Evolutionary conservation across 2,329 filamentous ascomycete species (phyloP), one percentile per base, ranked within the genome.

Genomic region (Aspergillus vadensis): DNA sequence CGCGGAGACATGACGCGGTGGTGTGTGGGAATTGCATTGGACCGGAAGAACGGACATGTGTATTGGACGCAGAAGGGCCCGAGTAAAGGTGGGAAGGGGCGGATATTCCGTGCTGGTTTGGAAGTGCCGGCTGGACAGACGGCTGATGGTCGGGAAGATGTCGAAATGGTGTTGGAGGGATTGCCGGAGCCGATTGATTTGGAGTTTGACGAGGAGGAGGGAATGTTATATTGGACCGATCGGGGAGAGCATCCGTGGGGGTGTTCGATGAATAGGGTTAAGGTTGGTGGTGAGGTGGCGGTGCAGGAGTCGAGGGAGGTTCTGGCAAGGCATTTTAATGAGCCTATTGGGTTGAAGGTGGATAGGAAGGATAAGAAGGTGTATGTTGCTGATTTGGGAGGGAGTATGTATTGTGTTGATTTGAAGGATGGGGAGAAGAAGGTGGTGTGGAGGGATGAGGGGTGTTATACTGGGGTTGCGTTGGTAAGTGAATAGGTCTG

Each of bases 41-140:
- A 70, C 0, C 71, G 72, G 1, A 77, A 78, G 14, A 77, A 80
- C 5, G 2, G 12, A 36, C 30, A 44, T 75, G 30, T 88, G 49
- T 87, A 83, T 76, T 88, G 85, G 85, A 84, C 82, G 0, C 85
- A 87, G 55, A 87, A 88, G 65, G 85, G 86, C 0, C 72, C 77
- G 0, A 78, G 80, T 3, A 87, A 87, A 69, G 78, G 76, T 0
- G 73, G 71, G 1, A 68, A 78, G 43, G 86, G 86, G 0, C 77
- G 81, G 3, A 85, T 88, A 47, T 84, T 84, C 67, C 72, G 76
- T 4, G 83, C 85, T 0, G 69, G 41, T 15, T 21, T 44, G 17
- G 41, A 44, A 1, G 5, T 23, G 21, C 41, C 9, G 10, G 21
- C 10, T 21, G 17, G 5, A 7, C 21, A 14, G 41, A 23, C 10